Evolutionary conservation across 352 stramenopile species (phyloP).

Genomic region (Salisapilia sapeloensis): DNA sequence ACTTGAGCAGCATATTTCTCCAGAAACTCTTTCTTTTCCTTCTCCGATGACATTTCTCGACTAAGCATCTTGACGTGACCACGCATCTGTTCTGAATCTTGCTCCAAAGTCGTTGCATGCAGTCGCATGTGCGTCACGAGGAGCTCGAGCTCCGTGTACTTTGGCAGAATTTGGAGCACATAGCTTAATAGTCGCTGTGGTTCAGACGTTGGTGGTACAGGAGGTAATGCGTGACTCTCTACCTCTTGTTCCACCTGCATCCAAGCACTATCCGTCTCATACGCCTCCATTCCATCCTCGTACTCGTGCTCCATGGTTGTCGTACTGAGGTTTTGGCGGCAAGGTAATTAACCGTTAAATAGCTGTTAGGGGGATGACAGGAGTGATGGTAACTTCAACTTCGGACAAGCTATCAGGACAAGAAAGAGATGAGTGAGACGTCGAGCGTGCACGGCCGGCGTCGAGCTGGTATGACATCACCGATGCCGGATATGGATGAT

Average conservation of each 20-base stretch:
- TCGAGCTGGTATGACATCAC: slow-evolving; percentile 9
- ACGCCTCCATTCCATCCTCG: no score
- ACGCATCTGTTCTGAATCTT: slow-evolving; percentile 60
- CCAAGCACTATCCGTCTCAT: no score
- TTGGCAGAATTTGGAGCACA: slow-evolving; percentile 52
- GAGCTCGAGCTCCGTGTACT: slow-evolving; percentile 78
- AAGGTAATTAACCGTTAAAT: no score
- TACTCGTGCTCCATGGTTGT: no score
- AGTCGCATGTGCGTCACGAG: slow-evolving; percentile 51
- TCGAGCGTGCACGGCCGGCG: slow-evolving; percentile 32
- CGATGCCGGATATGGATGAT: slow-evolving; percentile 32
- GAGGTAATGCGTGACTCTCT: slow-evolving; percentile 24
- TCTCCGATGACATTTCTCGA: slow-evolving; percentile 23
- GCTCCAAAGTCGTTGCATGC: slow-evolving; percentile 47
- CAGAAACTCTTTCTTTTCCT: slow-evolving; percentile 67
- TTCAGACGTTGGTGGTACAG: slow-evolving; percentile 53
- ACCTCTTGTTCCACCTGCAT: slow-evolving; percentile 36
- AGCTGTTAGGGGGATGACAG: no score
- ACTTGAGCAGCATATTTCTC: slow-evolving; percentile 66
- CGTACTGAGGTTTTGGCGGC: no score
- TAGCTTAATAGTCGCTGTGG: slow-evolving; percentile 57
- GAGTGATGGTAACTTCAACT: no score
- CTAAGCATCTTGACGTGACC: slow-evolving; percentile 33
- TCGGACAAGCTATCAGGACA: slow-evolving; percentile 9
- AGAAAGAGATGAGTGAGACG: slow-evolving; percentile 54